Conservation (phyloP, 1,284 basidiomycete species). For the Ceratobasidium sp. region DNA sequence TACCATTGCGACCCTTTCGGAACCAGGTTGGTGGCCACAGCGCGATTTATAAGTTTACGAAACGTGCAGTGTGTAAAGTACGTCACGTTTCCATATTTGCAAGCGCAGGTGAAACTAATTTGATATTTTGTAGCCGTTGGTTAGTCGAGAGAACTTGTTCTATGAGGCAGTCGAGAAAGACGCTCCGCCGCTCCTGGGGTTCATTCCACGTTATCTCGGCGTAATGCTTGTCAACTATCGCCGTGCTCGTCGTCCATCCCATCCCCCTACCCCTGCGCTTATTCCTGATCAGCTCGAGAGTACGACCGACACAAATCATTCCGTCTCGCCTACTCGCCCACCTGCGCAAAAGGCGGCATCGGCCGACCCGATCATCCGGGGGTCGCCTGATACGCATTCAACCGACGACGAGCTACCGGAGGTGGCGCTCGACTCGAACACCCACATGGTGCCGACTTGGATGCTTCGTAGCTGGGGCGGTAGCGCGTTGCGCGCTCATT, state of each 20-base stretch:
- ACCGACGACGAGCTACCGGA: constrained; percentile 73
- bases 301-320: constrained; percentile 38
- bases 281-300: constrained; percentile 21
- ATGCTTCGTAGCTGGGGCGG: constrained; percentile 64
- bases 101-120: not conserved
- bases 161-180: constrained; percentile 96
- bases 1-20: constrained; percentile 93
- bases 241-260: constrained; percentile 57
- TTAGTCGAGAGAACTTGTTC: constrained; percentile 95
- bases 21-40: constrained; percentile 98
- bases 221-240: constrained; percentile 98
- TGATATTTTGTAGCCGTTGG: constrained; percentile 72
- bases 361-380: constrained; percentile 31
- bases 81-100: constrained; percentile 48
- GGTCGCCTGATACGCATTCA: constrained; percentile 12
- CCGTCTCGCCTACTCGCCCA: constrained; percentile 44
- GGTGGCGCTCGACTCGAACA: constrained; percentile 89
- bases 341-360: constrained; percentile 48
- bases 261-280: constrained; percentile 36
- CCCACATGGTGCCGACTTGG: constrained; percentile 96
- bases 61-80: constrained; percentile 97
- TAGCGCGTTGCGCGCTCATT: constrained; percentile 46
- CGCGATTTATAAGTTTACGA: constrained; percentile 98
- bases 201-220: constrained; percentile 95
- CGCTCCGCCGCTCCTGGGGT: constrained; percentile 87